Base-by-base conservation (phyloP, 164 flowering plant genomes). In the Vitis cinerea region DNA sequence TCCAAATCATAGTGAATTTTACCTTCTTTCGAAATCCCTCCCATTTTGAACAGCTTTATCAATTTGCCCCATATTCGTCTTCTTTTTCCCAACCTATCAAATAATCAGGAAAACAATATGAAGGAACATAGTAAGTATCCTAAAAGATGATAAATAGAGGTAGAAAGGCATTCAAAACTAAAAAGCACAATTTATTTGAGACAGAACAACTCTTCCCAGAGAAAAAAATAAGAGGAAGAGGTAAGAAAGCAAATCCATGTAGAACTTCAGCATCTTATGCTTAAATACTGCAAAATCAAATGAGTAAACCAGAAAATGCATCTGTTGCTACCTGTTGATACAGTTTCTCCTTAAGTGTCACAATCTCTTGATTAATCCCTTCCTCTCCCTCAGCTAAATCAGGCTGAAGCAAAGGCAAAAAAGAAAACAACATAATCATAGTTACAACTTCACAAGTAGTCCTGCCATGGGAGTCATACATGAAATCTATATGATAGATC, bases 321-420 rank as follows among this genome's bases (percentile, higher is more conserved):
- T 37, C 7, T 37, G 44, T 4, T 37, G 27, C 12, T 58, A 83
- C 85, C 85, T 78, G 80, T 53, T 78, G 60, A 37, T 65, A 50
- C 17, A 83, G 73, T 53, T 65, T 66, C 71, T 73, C 75, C 61
- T 75, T 64, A 11, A 78, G 80, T 65, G 78, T 77, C 31, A 60
- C 5, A 62, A 83, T 75, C 66, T 80, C 78, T 52, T 69, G 68
- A 63, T 67, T 62, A 19, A 83, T 75, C 17, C 53, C 69, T 49
- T 81, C 79, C n/a, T 69, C 83, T 69, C 69, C 85, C 50, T 80
- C 85, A 1, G 80, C 73, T 17, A 82, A 77, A 73, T 80, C 80
- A 75, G 83, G 83, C 83, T 83, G 78, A 69, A 71, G 16, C 23
- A 49, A 37, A 70, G 3, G 19, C 29, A 57, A 14, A 48, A 56